phyloP scores from a whole-genome alignment of 1,284 basidiomycete species.

The Apiotrichum akiyoshidainum region DNA sequence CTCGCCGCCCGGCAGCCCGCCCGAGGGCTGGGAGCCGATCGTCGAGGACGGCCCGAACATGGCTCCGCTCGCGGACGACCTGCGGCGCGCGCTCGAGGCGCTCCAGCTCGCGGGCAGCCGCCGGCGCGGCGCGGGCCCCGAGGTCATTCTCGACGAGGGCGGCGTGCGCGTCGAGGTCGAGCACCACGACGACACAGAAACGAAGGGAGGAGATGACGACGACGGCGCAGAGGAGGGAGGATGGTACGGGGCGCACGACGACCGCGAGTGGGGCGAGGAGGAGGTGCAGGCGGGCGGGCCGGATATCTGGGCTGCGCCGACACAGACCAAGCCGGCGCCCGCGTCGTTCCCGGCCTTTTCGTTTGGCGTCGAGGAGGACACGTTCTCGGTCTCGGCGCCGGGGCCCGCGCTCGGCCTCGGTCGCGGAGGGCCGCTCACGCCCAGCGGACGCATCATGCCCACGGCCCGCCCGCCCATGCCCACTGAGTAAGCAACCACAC shows the following conservation, averaged over 20 bases:
- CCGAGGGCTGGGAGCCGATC: conserved; percentile 92
- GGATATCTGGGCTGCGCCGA: conserved; percentile 18
- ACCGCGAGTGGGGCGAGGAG: conserved; percentile 18
- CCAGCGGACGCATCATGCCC: conserved; percentile 33
- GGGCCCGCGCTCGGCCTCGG: neutral
- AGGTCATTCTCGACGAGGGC: conserved; percentile 43
- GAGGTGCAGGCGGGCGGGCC: conserved; percentile 5
- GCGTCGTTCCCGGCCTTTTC: neutral
- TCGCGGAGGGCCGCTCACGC: conserved; percentile 16
- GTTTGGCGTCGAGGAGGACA: conserved; percentile 1
- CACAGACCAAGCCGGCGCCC: neutral
- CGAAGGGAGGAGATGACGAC: conserved; percentile 19
- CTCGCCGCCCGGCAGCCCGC: conserved; percentile 96
- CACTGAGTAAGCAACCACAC: neutral
- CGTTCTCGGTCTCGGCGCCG: too few species aligned
- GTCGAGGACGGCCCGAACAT: conserved; percentile 88
- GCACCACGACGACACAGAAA: conserved; percentile 27
- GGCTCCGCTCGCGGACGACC: conserved; percentile 80
- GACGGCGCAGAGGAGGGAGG: conserved; percentile 40
- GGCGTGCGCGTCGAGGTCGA: conserved; percentile 45
- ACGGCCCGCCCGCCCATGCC: conserved; percentile 40
- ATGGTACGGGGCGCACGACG: conserved; percentile 26
- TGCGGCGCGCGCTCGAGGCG: conserved; percentile 69
- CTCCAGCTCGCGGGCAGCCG: conserved; percentile 42
- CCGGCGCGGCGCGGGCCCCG: conserved; percentile 25